Base-by-base conservation (phyloP, 495 filamentous ascomycete species). In the Amphirosellinia nigrospora region DNA sequence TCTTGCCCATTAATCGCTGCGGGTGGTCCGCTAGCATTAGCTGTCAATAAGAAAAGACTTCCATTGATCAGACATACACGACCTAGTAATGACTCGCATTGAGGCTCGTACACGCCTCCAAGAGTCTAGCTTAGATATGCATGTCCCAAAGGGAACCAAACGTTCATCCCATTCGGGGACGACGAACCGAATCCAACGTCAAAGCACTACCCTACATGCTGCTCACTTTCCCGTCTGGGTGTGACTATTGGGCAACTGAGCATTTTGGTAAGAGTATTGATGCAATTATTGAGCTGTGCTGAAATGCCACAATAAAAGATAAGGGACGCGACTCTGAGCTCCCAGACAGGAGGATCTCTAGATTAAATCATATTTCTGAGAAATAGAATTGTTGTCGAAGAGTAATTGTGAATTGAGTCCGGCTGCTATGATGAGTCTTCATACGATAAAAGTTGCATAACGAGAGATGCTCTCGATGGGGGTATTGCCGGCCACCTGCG, bases 401-500 rank as follows among this genome's bases (percentile, higher is more conserved):
- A 13, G 8, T 21, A 50, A 50, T 50, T 11, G 21, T 26, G 2
- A 46, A 28, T 28, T 9, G 11, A 32, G 5, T 56, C 21, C 9
- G 41, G 15, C n/a, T 48, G 19, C 10, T 13, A 3, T 21, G n/a
- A 3, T 8, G 21, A 21, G 10, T 15, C 9, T 1, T 41, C 11
- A 41, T 41, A 41, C 11, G 39, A 41, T 11, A 15, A 13, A 41
- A 41, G 16, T 15, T 11, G 16, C 4, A 15, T 41, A 58, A 61
- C 39, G 45, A 70, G 71, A 62, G 70, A 64, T 43, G 48, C 78
- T 79, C 79, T 78, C 76, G 73, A 78, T 78, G 74, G 78, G 78
- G 79, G 79, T 79, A 80, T 80, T 75, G 79, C 79, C 79, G 77
- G 76, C 75, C 77, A 78, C 77, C 73, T 75, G 79, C 78, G 78